These are phyloP conservation scores for Plasmodium blacklocki DNA, from an alignment of 169 alveolate species.

Conservation along the genomic window DNA sequence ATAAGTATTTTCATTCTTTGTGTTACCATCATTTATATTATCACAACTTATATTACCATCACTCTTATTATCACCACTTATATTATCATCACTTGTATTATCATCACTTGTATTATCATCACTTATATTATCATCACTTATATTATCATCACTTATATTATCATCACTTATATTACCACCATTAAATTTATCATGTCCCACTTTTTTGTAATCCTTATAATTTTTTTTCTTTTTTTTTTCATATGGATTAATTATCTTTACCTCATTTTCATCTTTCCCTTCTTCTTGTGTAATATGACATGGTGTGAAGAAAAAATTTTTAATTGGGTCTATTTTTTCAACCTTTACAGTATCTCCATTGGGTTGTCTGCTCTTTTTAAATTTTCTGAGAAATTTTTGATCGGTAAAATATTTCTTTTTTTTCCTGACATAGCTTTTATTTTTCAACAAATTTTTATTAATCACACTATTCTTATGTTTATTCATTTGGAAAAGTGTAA, in stretches of 20 bases:
- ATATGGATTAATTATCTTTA: not conserved
- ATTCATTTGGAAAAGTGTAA: slow-evolving; percentile 1
- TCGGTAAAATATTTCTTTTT: slow-evolving; percentile 57
- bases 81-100: slow-evolving; percentile 5
- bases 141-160: not conserved
- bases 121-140: not conserved
- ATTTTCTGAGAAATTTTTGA: slow-evolving; percentile 64
- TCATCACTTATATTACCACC: not conserved
- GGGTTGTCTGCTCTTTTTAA: slow-evolving; percentile 20
- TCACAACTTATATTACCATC: no score
- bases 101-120: not conserved
- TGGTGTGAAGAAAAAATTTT: slow-evolving; percentile 67
- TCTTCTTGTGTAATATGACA: not conserved
- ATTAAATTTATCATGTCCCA: not conserved
- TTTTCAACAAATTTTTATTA: slow-evolving; percentile 34
- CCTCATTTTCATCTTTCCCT: not conserved
- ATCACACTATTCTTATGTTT: slow-evolving; percentile 6
- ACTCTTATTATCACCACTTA: not conserved
- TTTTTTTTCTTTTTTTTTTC: not conserved
- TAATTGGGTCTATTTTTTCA: slow-evolving; percentile 39
- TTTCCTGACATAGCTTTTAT: slow-evolving; percentile 40
- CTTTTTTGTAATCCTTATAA: not conserved
- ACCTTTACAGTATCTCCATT: slow-evolving; percentile 16
- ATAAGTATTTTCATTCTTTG: not conserved
- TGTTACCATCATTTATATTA: not conserved